Evolutionary conservation across 2,329 filamentous ascomycete species (phyloP), one percentile per base, ranked within the genome.

Genomic region (Lachnellula subtilissima): DNA sequence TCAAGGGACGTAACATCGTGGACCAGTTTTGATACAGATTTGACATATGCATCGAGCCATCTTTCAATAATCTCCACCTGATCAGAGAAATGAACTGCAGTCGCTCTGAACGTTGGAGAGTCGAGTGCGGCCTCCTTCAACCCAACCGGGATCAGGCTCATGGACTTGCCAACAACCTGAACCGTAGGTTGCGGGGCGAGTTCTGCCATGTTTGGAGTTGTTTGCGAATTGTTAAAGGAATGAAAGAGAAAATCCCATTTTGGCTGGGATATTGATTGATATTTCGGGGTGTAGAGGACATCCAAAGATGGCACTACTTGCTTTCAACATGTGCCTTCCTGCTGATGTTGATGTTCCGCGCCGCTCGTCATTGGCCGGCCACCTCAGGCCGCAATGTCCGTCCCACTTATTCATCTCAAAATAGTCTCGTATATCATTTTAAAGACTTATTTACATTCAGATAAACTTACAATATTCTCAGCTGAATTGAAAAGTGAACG

Each of bases 61-160:
- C 84, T 85, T 73, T 97, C 94, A 57, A 97, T 82, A 54, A 85
- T 81, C 63, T 97, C 94, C 67, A 96, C 84, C 75, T 99, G 93
- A 63, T 97, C 94, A 61, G 85, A 82, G 70, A 96, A 96, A 75
- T 97, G 91, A 48, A 88, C 76, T 43, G 90, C 84, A 22, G 89
- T 89, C 48, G 92, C 90, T 62, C 94, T 90, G 72, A 97, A 97
- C 37, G 92, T 95, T 25, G 94, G 94, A 40, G 92, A 97, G 74
- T 99, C 94, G 75, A 97, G 88, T 19, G 91, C 89, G 50, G 94
- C 94, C 81, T 99, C 94, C 75, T 93, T 94, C 65, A 97, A 81
- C 6, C 86, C 86, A 37, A 97, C 92, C 46, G 94, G 91, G 48
- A 71, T 68, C 50, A 70, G 61, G 49, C 60, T 69, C 50, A 70